Conservation (phyloP, 1,284 basidiomycete genomes). For the Pterula multifida region DNA sequence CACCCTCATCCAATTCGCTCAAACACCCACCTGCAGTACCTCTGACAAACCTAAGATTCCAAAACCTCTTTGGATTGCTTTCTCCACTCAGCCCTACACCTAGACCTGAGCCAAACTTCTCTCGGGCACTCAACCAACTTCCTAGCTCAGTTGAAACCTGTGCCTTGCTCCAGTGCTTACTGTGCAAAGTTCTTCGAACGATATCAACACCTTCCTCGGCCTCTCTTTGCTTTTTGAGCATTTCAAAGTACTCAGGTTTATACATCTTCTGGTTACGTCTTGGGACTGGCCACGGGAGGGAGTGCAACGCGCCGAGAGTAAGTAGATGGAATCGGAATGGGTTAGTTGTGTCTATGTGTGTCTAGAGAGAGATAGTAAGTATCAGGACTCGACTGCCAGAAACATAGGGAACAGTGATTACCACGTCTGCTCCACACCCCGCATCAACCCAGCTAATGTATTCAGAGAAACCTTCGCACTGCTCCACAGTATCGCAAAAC, state of each 20-base stretch:
- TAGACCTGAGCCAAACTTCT: slow-evolving; percentile 10
- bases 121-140: slow-evolving; percentile 39
- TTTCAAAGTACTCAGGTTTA: slow-evolving; percentile 67
- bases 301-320: slow-evolving; percentile 68
- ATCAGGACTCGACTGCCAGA: slow-evolving; percentile 5
- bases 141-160: slow-evolving; percentile 51
- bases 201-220: slow-evolving; percentile 46
- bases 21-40: background rate
- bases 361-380: slow-evolving; percentile 43
- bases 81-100: slow-evolving; percentile 4
- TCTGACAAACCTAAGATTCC: background rate
- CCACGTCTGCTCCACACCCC: slow-evolving; percentile 66
- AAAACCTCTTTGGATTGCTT: background rate
- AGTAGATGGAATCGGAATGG: slow-evolving; percentile 80
- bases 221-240: slow-evolving; percentile 37
- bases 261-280: slow-evolving; percentile 67
- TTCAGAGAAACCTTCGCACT: slow-evolving; percentile 64
- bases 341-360: slow-evolving; percentile 32
- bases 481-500: slow-evolving; percentile 71
- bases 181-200: slow-evolving; percentile 21
- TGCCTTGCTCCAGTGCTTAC: slow-evolving; percentile 34
- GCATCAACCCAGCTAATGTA: slow-evolving; percentile 75
- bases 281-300: slow-evolving; percentile 77
- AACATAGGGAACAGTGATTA: slow-evolving; percentile 10
- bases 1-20: background rate